phyloP scores from a whole-genome alignment of 2,329 filamentous ascomycete genomes.

The Dendryphion nanum region DNA sequence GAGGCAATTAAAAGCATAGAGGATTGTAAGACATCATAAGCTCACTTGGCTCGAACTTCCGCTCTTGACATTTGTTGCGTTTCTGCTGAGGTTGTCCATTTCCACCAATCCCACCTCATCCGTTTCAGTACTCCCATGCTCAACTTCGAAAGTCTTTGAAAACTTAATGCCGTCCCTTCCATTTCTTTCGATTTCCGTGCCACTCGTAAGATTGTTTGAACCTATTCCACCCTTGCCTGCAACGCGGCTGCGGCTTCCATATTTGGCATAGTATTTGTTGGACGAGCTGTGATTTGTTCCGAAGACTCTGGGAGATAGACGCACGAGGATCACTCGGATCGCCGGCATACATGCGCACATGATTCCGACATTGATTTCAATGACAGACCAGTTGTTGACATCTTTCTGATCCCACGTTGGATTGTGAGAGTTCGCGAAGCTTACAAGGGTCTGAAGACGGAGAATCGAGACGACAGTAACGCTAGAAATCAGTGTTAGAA shows the following conservation, averaged over 20 bases:
- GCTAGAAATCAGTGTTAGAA: slow-evolving; percentile 7
- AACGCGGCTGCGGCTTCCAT: slow-evolving; percentile 14
- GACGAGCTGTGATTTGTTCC: slow-evolving; percentile 26
- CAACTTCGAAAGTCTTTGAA: slow-evolving; percentile 18
- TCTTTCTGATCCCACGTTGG: slow-evolving; percentile 31
- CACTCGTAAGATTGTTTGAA: slow-evolving; percentile 1
- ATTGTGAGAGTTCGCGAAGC: slow-evolving; percentile 42
- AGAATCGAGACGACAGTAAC: slow-evolving; percentile 38
- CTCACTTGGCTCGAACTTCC: slow-evolving; percentile 14
- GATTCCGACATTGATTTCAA: slow-evolving; percentile 16
- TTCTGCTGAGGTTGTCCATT: slow-evolving; percentile 15
- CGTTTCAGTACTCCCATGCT: slow-evolving; percentile 10
- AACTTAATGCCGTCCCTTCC: slow-evolving; percentile 10
- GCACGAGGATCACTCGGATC: slow-evolving; percentile 41
- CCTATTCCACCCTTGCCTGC: not conserved
- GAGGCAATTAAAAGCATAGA: too few species aligned
- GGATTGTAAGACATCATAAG: too few species aligned
- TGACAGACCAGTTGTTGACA: slow-evolving; percentile 12
- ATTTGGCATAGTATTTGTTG: slow-evolving; percentile 21
- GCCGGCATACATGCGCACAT: slow-evolving; percentile 34
- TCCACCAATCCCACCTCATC: slow-evolving; percentile 17
- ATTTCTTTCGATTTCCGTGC: slow-evolving; percentile 1
- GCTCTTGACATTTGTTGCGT: slow-evolving; percentile 10
- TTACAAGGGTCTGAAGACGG: slow-evolving; percentile 40
- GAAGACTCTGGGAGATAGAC: slow-evolving; percentile 36